Conservation (phyloP, 805 yeast genomes). For the Starmerella gropengiesseri region DNA sequence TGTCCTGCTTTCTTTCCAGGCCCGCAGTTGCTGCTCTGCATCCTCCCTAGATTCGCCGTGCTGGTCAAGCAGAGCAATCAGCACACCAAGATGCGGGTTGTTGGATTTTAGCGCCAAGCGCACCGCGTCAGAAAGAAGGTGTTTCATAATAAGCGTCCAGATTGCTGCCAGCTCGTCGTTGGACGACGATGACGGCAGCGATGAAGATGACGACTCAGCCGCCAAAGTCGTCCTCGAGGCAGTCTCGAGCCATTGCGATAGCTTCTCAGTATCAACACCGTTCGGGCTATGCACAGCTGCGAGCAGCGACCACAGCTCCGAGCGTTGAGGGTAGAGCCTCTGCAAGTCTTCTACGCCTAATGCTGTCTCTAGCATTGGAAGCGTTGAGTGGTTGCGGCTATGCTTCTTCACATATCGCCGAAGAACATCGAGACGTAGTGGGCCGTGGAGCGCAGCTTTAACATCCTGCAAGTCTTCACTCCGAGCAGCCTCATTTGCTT, state of each 20-base stretch:
- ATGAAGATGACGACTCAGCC: too few relatives aligned
- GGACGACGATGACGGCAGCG: constrained; percentile 15
- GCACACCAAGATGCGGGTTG: constrained; percentile 58
- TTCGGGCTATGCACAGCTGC: constrained; percentile 3
- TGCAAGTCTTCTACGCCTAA: constrained; percentile 9
- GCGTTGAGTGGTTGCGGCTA: constrained; percentile 5
- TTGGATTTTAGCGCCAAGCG: constrained; percentile 47
- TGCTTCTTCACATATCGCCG: not conserved
- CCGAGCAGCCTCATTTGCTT: not conserved
- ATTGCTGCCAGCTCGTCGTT: constrained; percentile 37
- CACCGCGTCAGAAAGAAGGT: constrained; percentile 53
- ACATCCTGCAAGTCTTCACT: not conserved
- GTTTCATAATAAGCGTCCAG: constrained; percentile 36
- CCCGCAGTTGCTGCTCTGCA: constrained; percentile 51
- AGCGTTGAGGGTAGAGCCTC: not conserved
- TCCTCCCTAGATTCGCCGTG: constrained; percentile 38
- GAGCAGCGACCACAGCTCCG: constrained; percentile 12
- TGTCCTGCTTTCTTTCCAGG: constrained; percentile 46
- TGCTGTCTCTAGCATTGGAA: constrained; percentile 12
- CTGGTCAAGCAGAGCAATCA: constrained; percentile 61
- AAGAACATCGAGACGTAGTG: not conserved
- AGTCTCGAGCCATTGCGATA: constrained; percentile 31
- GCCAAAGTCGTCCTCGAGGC: too few relatives aligned
- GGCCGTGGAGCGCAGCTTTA: not conserved
- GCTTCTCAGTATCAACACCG: not conserved